Base-by-base conservation (phyloP, 495 filamentous ascomycete genomes). In the Aspergillus campestris region DNA sequence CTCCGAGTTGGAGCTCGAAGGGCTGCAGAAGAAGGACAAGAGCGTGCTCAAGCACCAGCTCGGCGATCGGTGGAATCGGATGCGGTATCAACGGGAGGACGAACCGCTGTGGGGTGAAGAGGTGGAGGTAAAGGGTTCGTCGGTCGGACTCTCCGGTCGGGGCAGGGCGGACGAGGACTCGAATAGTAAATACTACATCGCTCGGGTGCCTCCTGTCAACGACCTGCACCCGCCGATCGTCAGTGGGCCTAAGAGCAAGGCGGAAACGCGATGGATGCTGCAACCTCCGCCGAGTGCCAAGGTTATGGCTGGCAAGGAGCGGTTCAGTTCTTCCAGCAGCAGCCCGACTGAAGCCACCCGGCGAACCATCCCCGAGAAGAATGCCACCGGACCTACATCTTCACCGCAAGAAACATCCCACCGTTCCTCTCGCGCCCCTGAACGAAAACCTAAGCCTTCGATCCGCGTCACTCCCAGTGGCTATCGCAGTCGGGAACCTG, bases 161-260 rank as follows among this genome's bases (percentile, higher is more conserved):
- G 69, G 62, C 30, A 60, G 62, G 38, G 61, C 70, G 18, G 60
- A 69, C 28, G 56, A 53, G 6, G 61, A 60, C 34, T 62, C 71
- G 34, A 61, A 65, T 9, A 69, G 69, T 31, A 72, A 72, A 57
- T 89, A 89, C 59, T 80, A 79, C 45, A 69, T 72, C 40, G 75
- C 81, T n/a, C 71, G 74, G 24, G 85, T 84, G 46, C 88, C 87
- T 9, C 82, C 86, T 8, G 81, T 94, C 49, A 92, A 92, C 60
- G 87, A 94, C 50, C 74, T 86, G 30, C 87, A 94, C 55, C 88
- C 89, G 8, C 87, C 89, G 8, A 83, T 91, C 42, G 87, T 94
- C 40, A 85, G 86, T 59, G 81, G 80, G 48, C 84, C 86, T 6
- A 64, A 71, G 12, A 77, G 81, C 57, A 74, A 71, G 40, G 79